Evolutionary conservation across 2,329 filamentous ascomycete genomes (phyloP).

Genomic region (Aspergillus sp.): DNA sequence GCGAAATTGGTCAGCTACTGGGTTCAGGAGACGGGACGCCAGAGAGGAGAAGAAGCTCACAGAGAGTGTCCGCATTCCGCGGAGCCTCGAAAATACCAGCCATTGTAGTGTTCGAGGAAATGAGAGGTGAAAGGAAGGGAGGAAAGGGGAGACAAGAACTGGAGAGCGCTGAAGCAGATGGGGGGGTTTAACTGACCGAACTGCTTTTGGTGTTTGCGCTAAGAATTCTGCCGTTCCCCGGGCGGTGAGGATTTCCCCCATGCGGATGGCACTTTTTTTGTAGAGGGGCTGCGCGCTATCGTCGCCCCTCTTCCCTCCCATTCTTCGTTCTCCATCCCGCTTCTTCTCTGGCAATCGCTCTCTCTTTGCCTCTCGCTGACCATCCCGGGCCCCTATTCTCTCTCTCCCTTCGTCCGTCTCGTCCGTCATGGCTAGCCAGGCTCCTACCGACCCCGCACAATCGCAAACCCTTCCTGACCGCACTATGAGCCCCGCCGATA

Average conservation of each 20-base stretch:
- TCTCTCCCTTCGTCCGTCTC: constrained; percentile 15
- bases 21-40: not conserved
- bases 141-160: constrained; percentile 11
- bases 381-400: constrained; percentile 10
- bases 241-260: constrained; percentile 33
- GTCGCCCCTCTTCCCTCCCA: not conserved
- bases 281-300: not conserved
- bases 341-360: constrained; percentile 1
- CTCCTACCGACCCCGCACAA: constrained; percentile 24
- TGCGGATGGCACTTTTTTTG: not conserved
- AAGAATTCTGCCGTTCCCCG: constrained; percentile 40
- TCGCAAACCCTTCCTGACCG: constrained; percentile 38
- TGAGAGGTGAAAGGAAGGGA: not conserved
- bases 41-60: constrained; percentile 43
- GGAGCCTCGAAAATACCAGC: constrained; percentile 94
- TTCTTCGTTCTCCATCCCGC: constrained; percentile 11
- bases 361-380: not conserved
- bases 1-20: constrained; percentile 32
- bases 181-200: constrained; percentile 23
- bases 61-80: constrained; percentile 87
- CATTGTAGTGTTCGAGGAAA: constrained; percentile 55
- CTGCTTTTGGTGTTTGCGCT: constrained; percentile 22
- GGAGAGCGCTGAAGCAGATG: constrained; percentile 20
- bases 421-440: constrained; percentile 32
- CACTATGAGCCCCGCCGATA: constrained; percentile 39